Base-by-base conservation (phyloP, 768 basidiomycete genomes). In the Daedaleopsis nitida region DNA sequence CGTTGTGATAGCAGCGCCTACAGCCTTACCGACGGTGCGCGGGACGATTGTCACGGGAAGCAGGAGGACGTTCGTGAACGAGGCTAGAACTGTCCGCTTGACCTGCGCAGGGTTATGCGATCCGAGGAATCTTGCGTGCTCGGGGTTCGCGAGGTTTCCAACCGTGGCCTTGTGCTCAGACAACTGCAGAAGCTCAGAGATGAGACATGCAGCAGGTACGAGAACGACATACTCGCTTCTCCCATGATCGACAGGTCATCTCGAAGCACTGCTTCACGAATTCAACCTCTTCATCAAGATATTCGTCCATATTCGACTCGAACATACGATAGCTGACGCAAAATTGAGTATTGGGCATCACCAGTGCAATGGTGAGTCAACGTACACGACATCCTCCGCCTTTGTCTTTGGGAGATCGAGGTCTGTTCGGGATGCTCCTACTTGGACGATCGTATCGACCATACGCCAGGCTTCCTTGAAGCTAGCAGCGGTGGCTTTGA, bases 11-110 rank as follows among this genome's bases (percentile, higher is more conserved):
- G 82, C 87, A 13, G 83, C 87, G 9, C 88, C 87, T 9, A 90
- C 87, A 4, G 81, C 85, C 59, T 70, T 83, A 7, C 80, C 75
- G 27, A 71, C 67, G 3, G 89, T 86, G 14, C 91, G 86, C 0
- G 96, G 96, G 2, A 98, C 95, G 71, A 98, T 96, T 1, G 96
- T 97, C 17, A 99, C 97, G 0, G 97, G 96, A 0, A 98, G 79
- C 0, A 98, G 78, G 7, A 99, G 86, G 1, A 94, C 83, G 62
- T 92, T 88, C 2, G 92, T 91, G 73, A 99, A 98, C 0, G 94
- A 92, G 0, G 94, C 89, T 1, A 98, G 82, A 9, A 98, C 92
- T 66, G 91, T 97, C 44, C 93, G 87, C 69, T 99, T 99, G 60
- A 96, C 86, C 63, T 86, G 86, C 1, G 94, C 94, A 0, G 96